phyloP scores from a whole-genome alignment of 768 basidiomycete genomes.

The Lentinula detonsa region DNA sequence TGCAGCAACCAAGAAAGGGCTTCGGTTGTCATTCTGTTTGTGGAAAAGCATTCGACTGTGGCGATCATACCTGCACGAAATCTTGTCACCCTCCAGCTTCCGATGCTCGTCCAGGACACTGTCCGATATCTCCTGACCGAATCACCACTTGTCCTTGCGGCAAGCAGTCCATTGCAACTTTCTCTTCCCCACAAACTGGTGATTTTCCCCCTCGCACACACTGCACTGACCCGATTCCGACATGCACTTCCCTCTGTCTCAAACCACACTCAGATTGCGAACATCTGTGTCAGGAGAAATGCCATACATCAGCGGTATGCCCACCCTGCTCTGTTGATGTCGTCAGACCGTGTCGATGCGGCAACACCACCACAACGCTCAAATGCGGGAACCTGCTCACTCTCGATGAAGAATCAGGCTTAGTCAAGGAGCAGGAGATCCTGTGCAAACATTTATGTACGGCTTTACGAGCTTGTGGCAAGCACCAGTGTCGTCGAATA shows the following conservation, averaged over 20 bases:
- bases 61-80: slow-evolving; percentile 64
- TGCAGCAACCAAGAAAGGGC: background rate
- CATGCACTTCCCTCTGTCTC: slow-evolving; percentile 64
- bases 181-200: slow-evolving; percentile 21
- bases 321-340: slow-evolving; percentile 71
- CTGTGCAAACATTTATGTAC: slow-evolving; percentile 77
- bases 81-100: slow-evolving; percentile 71
- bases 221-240: slow-evolving; percentile 78
- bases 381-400: slow-evolving; percentile 45
- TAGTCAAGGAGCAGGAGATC: slow-evolving; percentile 42
- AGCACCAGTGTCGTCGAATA: slow-evolving; percentile 76
- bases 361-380: slow-evolving; percentile 50
- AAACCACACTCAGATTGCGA: slow-evolving; percentile 60
- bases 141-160: slow-evolving; percentile 84
- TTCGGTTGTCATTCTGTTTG: slow-evolving; percentile 2
- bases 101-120: slow-evolving; percentile 39
- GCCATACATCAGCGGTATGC: slow-evolving; percentile 70
- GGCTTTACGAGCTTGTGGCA: slow-evolving; percentile 75
- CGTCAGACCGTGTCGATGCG: slow-evolving; percentile 83
- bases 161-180: slow-evolving; percentile 40
- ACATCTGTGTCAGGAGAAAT: slow-evolving; percentile 64
- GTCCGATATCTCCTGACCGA: slow-evolving; percentile 66
- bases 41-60: slow-evolving; percentile 71
- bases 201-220: slow-evolving; percentile 35
- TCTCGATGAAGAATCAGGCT: slow-evolving; percentile 14